Conservation (phyloP, 352 stramenopile species). For the Globisporangium spiculum region DNA sequence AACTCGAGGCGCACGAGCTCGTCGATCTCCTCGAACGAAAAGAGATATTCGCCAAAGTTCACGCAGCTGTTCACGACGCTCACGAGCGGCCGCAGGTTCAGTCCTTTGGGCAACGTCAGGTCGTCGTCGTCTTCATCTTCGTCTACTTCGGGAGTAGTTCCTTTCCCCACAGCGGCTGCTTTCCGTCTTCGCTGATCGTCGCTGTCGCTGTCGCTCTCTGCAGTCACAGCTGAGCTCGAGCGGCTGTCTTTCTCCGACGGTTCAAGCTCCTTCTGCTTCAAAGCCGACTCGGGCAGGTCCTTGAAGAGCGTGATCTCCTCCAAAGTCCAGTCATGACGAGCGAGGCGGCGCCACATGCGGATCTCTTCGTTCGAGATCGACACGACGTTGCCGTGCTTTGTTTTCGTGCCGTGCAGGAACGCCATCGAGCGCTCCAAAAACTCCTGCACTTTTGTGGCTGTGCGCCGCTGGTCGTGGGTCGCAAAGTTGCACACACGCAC, state of each 20-base stretch:
- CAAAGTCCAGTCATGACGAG: conserved; percentile 55
- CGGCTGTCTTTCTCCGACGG: conserved; percentile 44
- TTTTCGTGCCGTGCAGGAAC: conserved; percentile 62
- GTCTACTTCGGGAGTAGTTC: conserved; percentile 17
- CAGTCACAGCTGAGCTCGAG: conserved; percentile 51
- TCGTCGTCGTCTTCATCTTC: conserved; percentile 28
- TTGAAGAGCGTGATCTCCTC: conserved; percentile 49
- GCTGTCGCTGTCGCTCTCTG: conserved; percentile 55
- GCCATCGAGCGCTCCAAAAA: conserved; percentile 76
- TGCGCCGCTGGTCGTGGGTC: conserved; percentile 61
- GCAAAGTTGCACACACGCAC: conserved; percentile 71
- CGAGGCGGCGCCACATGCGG: conserved; percentile 72
- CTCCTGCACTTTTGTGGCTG: conserved; percentile 69
- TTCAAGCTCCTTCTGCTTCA: conserved; percentile 16
- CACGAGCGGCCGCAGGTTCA: conserved; percentile 26
- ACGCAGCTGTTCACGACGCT: conserved; percentile 38
- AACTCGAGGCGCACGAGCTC: conserved; percentile 76
- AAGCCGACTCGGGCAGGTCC: conserved; percentile 3
- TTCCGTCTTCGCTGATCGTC: conserved; percentile 28
- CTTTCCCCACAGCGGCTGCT: conserved; percentile 17
- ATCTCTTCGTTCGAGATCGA: conserved; percentile 83
- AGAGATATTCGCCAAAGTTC: conserved; percentile 41
- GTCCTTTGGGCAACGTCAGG: conserved; percentile 16
- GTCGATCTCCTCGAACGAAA: conserved; percentile 47
- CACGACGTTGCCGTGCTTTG: conserved; percentile 66